These are phyloP conservation scores for Suillus plorans DNA, from an alignment of 768 basidiomycete genomes.

Conservation along the genomic window DNA sequence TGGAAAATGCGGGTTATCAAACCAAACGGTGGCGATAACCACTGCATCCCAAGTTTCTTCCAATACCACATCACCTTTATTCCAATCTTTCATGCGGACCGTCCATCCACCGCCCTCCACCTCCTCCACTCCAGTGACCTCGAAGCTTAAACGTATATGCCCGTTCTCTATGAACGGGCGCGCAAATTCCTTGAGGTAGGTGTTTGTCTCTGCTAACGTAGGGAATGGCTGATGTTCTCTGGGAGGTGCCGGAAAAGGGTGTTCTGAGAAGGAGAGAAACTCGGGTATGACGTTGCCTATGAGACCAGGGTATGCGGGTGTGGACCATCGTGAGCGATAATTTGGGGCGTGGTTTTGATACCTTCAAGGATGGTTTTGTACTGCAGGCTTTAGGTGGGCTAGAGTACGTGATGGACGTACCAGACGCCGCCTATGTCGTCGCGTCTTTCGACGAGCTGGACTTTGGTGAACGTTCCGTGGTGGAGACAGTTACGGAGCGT, in stretches of 20 bases:
- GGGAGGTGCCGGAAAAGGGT: constrained; percentile 27
- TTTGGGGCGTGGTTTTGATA: constrained; percentile 1
- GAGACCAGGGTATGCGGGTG: constrained; percentile 47
- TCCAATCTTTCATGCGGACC: constrained; percentile 39
- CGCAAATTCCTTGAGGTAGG: constrained; percentile 27
- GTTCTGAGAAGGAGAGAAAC: constrained; percentile 30
- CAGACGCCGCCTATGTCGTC: constrained; percentile 52
- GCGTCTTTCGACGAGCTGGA: constrained; percentile 45
- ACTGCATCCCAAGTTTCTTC: constrained; percentile 50
- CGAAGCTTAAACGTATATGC: constrained; percentile 40
- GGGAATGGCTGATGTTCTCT: constrained; percentile 29
- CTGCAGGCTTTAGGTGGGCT: neutral
- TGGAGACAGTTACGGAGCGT: constrained; percentile 48
- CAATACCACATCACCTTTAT: constrained; percentile 19
- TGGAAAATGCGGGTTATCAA: constrained; percentile 47
- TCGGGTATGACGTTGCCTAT: constrained; percentile 53
- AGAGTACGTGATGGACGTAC: constrained; percentile 24
- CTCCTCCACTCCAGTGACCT: constrained; percentile 41
- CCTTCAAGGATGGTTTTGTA: neutral
- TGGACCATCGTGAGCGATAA: constrained; percentile 35
- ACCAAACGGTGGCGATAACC: constrained; percentile 46
- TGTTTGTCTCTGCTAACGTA: constrained; percentile 26
- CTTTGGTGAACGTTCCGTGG: constrained; percentile 40
- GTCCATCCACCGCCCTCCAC: constrained; percentile 37
- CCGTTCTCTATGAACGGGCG: constrained; percentile 25